Base-by-base conservation (phyloP, 768 basidiomycete species). In the Daedaleopsis nitida region DNA sequence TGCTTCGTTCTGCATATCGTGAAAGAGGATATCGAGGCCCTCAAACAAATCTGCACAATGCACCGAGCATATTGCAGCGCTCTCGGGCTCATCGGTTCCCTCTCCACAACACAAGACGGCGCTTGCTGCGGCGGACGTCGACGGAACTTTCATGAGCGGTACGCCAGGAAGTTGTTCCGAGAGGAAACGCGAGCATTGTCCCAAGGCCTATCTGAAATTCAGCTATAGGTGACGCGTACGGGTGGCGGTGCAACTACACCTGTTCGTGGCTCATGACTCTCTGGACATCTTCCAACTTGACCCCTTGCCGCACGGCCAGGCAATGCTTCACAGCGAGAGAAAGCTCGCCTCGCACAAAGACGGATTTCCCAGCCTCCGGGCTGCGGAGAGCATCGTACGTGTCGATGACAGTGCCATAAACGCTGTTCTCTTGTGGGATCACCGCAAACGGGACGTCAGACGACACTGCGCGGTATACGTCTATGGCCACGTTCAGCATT, bases 371-470 rank as follows among this genome's bases (percentile, higher is more conserved):
- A 39, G 78, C 63, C 6, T 64, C 62, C 39, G 73, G 66, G n/a
- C 61, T 64, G 24, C 87, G 85, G 50, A 92, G 74, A 37, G 76
- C 63, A 67, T 91, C 86, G 68, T 89, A 92, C 1, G 89, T 89
- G 72, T 94, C 91, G 21, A 84, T 74, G 8, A 94, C 91, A 17
- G 76, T 78, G 12, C 91, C 91, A 65, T 86, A 87, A 38, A 84
- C 88, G 16, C 85, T 85, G 66, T 94, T 94, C 73, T 94, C 91
- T 71, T 90, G 88, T 21, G 91, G 91, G 32, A 92, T 77, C n/a
- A 93, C 78, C 24, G 83, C 91, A 51, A 84, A 77, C 24, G 80
- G 78, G 35, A 74, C 68, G 7, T 69, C 70, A 12, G 75, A 58
- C 7, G 82, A 79, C 43, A 92, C 72, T 17, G 80, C 72, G 47